Base-by-base conservation (phyloP, 768 basidiomycete genomes). In the Epithele typhae region DNA sequence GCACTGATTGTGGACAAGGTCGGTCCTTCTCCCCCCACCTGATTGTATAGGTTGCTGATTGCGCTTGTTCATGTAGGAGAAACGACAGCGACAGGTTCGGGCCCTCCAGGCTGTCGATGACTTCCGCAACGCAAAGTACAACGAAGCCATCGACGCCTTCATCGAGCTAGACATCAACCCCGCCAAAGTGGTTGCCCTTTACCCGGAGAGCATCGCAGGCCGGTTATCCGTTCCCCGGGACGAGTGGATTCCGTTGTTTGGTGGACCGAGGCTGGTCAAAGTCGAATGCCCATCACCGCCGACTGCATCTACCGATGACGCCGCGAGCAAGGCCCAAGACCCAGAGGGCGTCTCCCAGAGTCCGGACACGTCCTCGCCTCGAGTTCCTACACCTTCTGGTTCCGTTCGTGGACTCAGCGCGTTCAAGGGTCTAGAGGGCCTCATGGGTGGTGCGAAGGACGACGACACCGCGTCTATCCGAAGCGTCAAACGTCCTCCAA, bases 121-220 rank as follows among this genome's bases (percentile, higher is more conserved):
- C 49, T 94, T 94, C 65, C 75, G 77, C 3, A 67, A 72, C 7
- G 77, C 75, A 7, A 74, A 82, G 47, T 94, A 80, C 58, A 84
- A 87, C 51, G 67, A 71, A 1, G 93, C 95, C 1, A 85, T 97
- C 46, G 84, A 96, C 59, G 78, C 82, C 0, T 93, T 98, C 63
- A 77, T 93, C 39, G 80, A 86, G 34, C 81, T 95, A 34, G 86
- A 97, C 54, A 72, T 93, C 55, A 94, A 94, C 58, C 96, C 96
- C 0, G 91, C 94, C 0, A 92, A 93, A 59, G 90, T 99, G 3
- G 76, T 98, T 18, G 86, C 93, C 1, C 69, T 98, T 5, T 99
- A 91, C 64, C 88, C 91, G 0, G 81, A 87, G 27, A 72, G 73
- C 11, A 78, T 98, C 3, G 77, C 92, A 1, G 95, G 95, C 5